Conservation (phyloP, 2,329 filamentous ascomycete species). For the Clonostachys byssicola region DNA sequence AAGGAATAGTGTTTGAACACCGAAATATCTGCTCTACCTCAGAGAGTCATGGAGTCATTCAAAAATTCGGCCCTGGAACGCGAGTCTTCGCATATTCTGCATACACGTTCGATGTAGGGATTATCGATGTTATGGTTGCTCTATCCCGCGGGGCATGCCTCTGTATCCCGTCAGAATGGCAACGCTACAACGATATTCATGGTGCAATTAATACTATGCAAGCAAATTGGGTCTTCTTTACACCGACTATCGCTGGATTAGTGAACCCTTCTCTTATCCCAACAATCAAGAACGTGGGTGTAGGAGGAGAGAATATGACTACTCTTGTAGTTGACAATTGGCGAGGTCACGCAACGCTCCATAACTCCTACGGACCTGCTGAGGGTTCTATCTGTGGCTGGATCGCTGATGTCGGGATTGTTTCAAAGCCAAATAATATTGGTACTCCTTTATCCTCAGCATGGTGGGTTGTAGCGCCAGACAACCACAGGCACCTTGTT, state of each 20-base stretch:
- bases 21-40: slow-evolving; percentile 1
- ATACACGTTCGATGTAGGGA: slow-evolving; percentile 51
- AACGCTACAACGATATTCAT: slow-evolving; percentile 43
- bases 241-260: not conserved
- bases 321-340: slow-evolving; percentile 8
- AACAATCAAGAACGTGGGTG: slow-evolving; percentile 1
- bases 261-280: slow-evolving; percentile 2
- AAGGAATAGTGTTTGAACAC: slow-evolving; percentile 11
- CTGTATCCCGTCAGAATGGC: slow-evolving; percentile 50
- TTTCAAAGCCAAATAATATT: not conserved
- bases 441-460: slow-evolving; percentile 1
- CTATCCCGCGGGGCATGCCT: slow-evolving; percentile 45
- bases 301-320: slow-evolving; percentile 8
- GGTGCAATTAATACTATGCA: not conserved
- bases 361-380: slow-evolving; percentile 2
- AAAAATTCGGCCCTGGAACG: slow-evolving; percentile 20
- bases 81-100: slow-evolving; percentile 1
- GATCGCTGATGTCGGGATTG: not conserved
- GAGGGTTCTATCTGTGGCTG: not conserved
- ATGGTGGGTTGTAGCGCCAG: slow-evolving; percentile 10
- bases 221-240: not conserved
- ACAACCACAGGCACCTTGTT: slow-evolving; percentile 8
- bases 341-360: slow-evolving; percentile 1
- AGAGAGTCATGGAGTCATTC: slow-evolving; percentile 11
- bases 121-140: slow-evolving; percentile 49